A percentile compares a stretch with the other conserved stretches of the same genome.
Evolutionary conservation across 768 basidiomycete genomes (phyloP).

Genomic region (Tulasnella calospora): DNA sequence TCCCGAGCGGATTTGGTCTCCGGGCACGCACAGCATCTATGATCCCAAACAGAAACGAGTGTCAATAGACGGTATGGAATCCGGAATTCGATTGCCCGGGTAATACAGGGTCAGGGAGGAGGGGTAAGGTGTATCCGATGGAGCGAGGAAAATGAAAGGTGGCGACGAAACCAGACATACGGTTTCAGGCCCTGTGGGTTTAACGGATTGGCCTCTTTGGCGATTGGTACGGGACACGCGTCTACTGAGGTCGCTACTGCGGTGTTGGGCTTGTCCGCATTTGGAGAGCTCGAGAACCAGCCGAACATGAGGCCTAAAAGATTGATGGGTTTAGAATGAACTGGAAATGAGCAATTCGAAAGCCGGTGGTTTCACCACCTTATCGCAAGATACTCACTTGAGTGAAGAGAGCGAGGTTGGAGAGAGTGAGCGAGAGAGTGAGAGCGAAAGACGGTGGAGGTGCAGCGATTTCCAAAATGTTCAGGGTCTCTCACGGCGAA

Average conservation of each 20-base stretch:
- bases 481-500: slow-evolving; percentile 9
- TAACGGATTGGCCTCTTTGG: slow-evolving; percentile 56
- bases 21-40: slow-evolving; percentile 95
- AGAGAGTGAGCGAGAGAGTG: background rate
- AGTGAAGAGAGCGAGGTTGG: background rate
- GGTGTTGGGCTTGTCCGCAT: background rate
- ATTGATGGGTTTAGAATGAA: background rate
- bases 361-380: background rate
- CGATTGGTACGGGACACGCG: slow-evolving; percentile 26
- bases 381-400: background rate
- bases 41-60: background rate
- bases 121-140: background rate
- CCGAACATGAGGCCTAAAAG: slow-evolving; percentile 14
- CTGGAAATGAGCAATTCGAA: background rate
- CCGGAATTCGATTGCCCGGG: slow-evolving; percentile 7
- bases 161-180: slow-evolving; percentile 47
- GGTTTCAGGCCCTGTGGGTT: slow-evolving; percentile 95
- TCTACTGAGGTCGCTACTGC: background rate
- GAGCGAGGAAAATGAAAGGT: background rate
- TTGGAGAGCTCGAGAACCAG: slow-evolving; percentile 15
- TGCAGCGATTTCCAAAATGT: slow-evolving; percentile 8
- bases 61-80: background rate
- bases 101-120: background rate
- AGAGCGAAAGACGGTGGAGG: background rate
- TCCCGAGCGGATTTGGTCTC: slow-evolving; percentile 89